Base-by-base conservation (phyloP, 2,329 filamentous ascomycete species). In the Teratosphaeria gauchensis region DNA sequence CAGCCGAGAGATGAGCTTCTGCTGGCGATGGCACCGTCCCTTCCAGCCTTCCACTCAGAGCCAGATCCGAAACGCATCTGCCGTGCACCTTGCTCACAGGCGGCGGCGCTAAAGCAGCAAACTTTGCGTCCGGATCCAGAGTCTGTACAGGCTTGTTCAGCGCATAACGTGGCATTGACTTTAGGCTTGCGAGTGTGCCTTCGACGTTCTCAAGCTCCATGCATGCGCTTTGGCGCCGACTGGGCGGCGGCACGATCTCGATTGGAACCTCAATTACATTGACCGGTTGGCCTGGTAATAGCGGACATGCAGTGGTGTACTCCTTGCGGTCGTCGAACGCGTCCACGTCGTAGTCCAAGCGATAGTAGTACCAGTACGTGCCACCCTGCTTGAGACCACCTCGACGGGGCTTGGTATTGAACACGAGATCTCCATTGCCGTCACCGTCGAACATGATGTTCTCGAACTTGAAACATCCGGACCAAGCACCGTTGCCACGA, bases 291-390 rank as follows among this genome's bases (percentile, higher is more conserved):
- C 92, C 92, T 3, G 92, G 92, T 30, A 96, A 81, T 63, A 92
- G 85, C 38, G 92, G 91, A 69, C 92, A 97, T 51, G 82, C 76
- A 2, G 84, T 91, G 1, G 92, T 96, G 11, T 82, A 86, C 19
- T 88, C 87, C 66, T 88, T 79, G 1, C 83, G 76, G 31, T 86
- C 78, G 71, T 96, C 90, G 71, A 90, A 84, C 56, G 83, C 84
- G 73, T 96, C 92, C 35, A 84, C 79, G 54, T 87, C 84, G 65
- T 87, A 85, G 73, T 96, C 85, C 51, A 96, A 74, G 71, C 92
- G 85, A 74, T 96, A 96, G 89, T 94, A 96, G 79, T 95, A 97
- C 82, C 92, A 96, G 75, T 96, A 96, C 16, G 87, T 94, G 61
- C 88, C 85, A 52, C 92, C 92, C 89, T 96, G 96, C 74, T 88